Base-by-base conservation (phyloP, 2,329 filamentous ascomycete genomes). In the Dryadomyces quercus-mongolicae region DNA sequence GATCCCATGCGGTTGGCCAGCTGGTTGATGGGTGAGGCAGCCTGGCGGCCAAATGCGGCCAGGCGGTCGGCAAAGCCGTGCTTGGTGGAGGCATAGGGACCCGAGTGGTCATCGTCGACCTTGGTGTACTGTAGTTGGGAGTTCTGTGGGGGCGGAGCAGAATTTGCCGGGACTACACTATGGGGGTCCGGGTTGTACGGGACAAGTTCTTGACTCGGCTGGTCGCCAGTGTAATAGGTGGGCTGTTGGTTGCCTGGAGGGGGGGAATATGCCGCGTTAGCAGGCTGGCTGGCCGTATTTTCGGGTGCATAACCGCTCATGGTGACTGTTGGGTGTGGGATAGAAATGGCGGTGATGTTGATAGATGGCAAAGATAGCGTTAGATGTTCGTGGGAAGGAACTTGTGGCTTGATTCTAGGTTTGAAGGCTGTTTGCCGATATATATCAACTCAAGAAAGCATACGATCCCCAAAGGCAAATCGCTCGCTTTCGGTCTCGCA, bases 1-100 rank as follows among this genome's bases (percentile, higher is more conserved):
- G 70, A 70, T n/a, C 89, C 89, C 42, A 95, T 74, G 68, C 85
- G 89, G 69, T 94, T 89, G 16, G 85, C 88, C 21, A 95, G 68
- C 56, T 77, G 82, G 65, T 95, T 95, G 64, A 95, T 83, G 2
- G 89, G 88, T 2, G 78, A 80, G 16, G 86, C 86, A 12, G 74
- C 72, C 62, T 75, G 74, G 53, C 68, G 57, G 60, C 70, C 68
- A 64, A 71, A 58, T 45, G 61, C 62, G 13, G 65, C 61, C 7
- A 68, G 56, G 16, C 63, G 63, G 51, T 64, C 38, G 58, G 56
- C 59, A 60, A 64, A 54, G 60, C 60, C 45, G 6, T 58, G 52
- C 57, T 61, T 61, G 16, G 49, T 56, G 51, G 36, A 53, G 44
- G n/a, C 38, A 22, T 51, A 21, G 49, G 16, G 21, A 12, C 31